Evolutionary conservation across 345 rosid genomes (phyloP).

Genomic region (Hibiscus tridactylites): DNA sequence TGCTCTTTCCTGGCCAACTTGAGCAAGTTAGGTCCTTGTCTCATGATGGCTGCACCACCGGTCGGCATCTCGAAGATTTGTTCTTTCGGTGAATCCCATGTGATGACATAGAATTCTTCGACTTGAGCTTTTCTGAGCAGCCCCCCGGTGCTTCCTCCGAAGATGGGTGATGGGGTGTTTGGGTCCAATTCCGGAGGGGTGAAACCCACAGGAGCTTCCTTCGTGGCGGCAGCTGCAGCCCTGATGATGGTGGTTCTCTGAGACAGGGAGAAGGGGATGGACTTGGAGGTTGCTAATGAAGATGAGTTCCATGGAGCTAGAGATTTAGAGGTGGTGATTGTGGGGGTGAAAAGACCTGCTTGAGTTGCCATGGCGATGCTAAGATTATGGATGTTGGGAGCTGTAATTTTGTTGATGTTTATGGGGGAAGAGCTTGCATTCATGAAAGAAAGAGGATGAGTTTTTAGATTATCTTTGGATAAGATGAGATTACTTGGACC

Average conservation of each 20-base stretch:
- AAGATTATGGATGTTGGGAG: no score
- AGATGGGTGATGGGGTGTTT: conserved; percentile 1
- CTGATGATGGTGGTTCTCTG: background rate
- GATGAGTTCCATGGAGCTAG: background rate
- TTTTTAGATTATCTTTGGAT: no score
- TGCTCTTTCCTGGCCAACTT: background rate
- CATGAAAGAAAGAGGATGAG: no score
- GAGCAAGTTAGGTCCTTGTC: background rate
- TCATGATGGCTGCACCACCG: background rate
- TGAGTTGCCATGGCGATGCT: no score
- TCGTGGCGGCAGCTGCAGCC: background rate
- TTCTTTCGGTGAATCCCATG: background rate
- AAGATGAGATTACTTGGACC: no score
- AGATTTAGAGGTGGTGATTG: background rate
- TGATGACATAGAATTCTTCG: background rate
- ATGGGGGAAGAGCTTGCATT: no score
- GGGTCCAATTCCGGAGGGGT: conserved; percentile 1
- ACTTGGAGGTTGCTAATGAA: background rate
- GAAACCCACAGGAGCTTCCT: conserved; percentile 2
- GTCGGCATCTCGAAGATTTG: background rate
- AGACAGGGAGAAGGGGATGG: background rate
- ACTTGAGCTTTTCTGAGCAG: background rate
- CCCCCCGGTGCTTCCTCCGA: background rate
- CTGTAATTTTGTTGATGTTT: no score
- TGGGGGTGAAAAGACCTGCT: background rate